These are phyloP conservation scores for Boletus edulis DNA, from an alignment of 768 basidiomycete genomes.

Conservation along the genomic window DNA sequence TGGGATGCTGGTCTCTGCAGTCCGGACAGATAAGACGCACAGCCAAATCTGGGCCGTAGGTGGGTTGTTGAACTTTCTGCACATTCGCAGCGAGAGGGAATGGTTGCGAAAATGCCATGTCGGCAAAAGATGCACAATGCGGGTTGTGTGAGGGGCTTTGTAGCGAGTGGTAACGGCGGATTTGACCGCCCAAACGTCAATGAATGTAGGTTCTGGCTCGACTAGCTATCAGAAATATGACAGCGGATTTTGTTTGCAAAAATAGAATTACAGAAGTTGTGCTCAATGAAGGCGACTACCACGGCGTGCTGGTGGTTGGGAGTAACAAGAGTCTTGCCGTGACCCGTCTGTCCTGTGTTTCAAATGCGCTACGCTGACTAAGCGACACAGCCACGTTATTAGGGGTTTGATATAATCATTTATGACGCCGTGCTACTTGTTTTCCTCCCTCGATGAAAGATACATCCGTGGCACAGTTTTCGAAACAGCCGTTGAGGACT, in stretches of 20 bases:
- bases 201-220: conserved; percentile 23
- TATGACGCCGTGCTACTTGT: too few species aligned
- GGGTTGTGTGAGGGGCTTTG: conserved; percentile 17
- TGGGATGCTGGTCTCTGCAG: conserved; percentile 88
- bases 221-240: conserved; percentile 18
- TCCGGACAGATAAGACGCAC: conserved; percentile 94
- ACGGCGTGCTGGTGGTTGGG: conserved; percentile 22
- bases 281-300: conserved; percentile 10
- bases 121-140: not conserved
- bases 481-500: conserved; percentile 1
- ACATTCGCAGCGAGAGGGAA: conserved; percentile 69
- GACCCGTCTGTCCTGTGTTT: conserved; percentile 3
- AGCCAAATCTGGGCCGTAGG: conserved; percentile 78
- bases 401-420: too few species aligned
- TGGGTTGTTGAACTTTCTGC: conserved; percentile 53
- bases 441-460: conserved; percentile 5
- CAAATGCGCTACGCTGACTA: conserved; percentile 25
- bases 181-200: conserved; percentile 18
- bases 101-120: conserved; percentile 72
- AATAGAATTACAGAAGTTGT: not conserved
- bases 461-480: conserved; percentile 2
- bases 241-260: conserved; percentile 3
- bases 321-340: conserved; percentile 12
- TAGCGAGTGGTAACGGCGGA: conserved; percentile 18
- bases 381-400: not conserved